Conservation (phyloP, 768 basidiomycete species). For the Asterophora lycoperdoides region DNA sequence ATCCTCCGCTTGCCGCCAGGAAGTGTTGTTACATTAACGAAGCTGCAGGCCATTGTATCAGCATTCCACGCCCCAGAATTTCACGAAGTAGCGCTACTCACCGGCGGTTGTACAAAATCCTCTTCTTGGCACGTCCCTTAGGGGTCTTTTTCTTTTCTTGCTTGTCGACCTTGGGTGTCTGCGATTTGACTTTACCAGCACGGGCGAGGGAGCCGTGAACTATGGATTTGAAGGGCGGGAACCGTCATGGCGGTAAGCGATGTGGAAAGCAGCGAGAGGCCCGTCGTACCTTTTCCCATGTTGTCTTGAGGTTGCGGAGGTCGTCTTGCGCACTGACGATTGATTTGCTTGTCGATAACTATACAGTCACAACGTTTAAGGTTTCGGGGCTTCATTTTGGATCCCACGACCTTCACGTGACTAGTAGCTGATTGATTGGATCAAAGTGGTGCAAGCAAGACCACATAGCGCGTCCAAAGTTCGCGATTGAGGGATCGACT, state of each 20-base stretch:
- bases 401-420: too few relatives aligned
- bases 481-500: too few relatives aligned
- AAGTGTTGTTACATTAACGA: conserved; percentile 89
- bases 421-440: too few relatives aligned
- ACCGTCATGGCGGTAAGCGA: not conserved
- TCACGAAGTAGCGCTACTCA: conserved; percentile 33
- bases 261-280: not conserved
- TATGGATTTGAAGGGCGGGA: conserved; percentile 40
- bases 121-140: conserved; percentile 97
- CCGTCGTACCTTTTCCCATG: conserved; percentile 65
- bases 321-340: conserved; percentile 8
- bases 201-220: conserved; percentile 99
- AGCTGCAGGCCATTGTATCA: conserved; percentile 40
- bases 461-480: too few relatives aligned
- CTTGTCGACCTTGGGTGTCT: conserved; percentile 96
- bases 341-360: conserved; percentile 15
- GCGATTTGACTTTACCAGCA: conserved; percentile 99
- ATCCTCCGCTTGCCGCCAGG: conserved; percentile 94
- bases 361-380: conserved; percentile 11
- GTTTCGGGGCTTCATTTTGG: conserved; percentile 4
- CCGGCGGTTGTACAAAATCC: conserved; percentile 76
- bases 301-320: conserved; percentile 54
- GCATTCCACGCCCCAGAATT: not conserved
- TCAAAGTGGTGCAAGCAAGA: too few relatives aligned
- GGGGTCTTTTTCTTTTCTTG: conserved; percentile 99